phyloP scores from a whole-genome alignment of 768 basidiomycete species.

The Calvatia gigantea region DNA sequence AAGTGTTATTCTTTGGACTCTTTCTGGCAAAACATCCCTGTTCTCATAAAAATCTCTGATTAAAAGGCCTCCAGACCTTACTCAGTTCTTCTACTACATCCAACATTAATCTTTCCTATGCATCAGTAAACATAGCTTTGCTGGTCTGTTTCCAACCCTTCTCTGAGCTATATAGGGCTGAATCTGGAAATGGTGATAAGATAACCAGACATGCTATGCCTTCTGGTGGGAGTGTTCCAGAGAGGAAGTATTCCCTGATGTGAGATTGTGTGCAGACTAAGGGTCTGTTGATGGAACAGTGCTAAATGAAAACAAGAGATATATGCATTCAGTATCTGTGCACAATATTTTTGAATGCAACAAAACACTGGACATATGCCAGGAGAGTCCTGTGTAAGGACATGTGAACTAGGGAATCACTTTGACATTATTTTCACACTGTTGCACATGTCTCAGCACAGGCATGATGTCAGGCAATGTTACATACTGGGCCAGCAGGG shows the following conservation, averaged over 20 bases:
- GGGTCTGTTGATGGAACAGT: constrained; percentile 28
- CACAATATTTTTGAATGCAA: constrained; percentile 6
- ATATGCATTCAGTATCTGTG: neutral
- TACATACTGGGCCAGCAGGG: constrained; percentile 24
- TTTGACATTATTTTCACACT: constrained; percentile 38
- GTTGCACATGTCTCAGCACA: neutral
- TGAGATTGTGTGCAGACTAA: constrained; percentile 30
- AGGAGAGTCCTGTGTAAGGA: constrained; percentile 38
- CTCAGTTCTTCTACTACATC: neutral
- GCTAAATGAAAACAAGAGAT: constrained; percentile 19
- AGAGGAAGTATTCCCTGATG: constrained; percentile 35
- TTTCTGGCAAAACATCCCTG: too few relatives aligned
- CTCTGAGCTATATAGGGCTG: neutral
- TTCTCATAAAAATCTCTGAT: neutral
- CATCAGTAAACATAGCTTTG: neutral
- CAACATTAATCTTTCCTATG: neutral
- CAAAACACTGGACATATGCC: constrained; percentile 23
- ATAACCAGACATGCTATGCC: constrained; percentile 37
- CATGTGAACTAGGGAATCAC: constrained; percentile 34
- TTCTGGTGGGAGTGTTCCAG: constrained; percentile 34
- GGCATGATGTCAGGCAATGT: neutral
- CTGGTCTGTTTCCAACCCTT: neutral
- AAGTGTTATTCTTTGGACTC: too few relatives aligned
- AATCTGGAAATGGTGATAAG: constrained; percentile 20
- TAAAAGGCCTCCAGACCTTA: neutral